A percentile compares a stretch with the other conserved stretches of the same genome.
These are phyloP conservation scores for Populus hybrid DNA, from an alignment of 441 rosid species.

Conservation along the genomic window DNA sequence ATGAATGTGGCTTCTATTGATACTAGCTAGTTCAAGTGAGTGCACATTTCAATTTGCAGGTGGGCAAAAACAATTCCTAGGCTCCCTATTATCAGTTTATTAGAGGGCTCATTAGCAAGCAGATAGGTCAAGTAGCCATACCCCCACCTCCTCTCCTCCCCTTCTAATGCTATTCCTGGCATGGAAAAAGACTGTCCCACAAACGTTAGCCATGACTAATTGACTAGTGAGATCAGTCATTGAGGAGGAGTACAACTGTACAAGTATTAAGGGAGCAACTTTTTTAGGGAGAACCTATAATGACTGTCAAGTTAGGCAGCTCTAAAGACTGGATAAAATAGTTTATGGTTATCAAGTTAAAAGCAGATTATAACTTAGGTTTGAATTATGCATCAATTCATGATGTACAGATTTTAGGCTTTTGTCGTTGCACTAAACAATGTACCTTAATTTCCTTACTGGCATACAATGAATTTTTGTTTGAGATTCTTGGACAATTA, in stretches of 20 bases:
- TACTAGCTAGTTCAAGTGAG: background rate
- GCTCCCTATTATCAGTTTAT: background rate
- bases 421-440: background rate
- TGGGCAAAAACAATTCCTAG: too few species aligned
- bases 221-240: background rate
- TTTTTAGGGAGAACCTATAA: background rate
- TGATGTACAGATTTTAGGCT: background rate
- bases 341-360: background rate
- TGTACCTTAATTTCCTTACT: background rate
- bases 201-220: background rate
- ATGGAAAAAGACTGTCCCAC: background rate
- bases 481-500: background rate
- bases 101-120: background rate
- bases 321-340: background rate
- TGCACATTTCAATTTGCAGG: background rate
- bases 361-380: background rate
- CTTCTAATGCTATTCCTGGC: background rate
- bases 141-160: background rate
- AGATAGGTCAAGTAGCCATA: background rate
- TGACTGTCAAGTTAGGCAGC: background rate
- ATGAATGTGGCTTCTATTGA: background rate
- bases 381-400: background rate
- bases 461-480: background rate
- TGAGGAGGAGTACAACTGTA: background rate
- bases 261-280: background rate